phyloP scores from a whole-genome alignment of 768 basidiomycete genomes.

The Ramaria rubella region DNA sequence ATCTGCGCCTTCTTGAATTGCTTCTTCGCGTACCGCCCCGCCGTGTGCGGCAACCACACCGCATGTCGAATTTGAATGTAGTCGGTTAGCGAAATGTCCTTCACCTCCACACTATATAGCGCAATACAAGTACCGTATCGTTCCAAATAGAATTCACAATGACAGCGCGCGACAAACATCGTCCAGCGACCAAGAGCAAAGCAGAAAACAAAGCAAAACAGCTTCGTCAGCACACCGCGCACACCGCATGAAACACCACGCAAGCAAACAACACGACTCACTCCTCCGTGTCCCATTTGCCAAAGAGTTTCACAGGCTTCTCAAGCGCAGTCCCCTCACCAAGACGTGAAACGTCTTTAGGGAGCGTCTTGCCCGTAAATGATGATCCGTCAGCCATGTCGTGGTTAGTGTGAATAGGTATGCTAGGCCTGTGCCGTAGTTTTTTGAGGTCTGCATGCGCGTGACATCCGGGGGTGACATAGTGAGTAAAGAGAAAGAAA shows the following conservation, averaged over 20 bases:
- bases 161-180: conserved; percentile 3
- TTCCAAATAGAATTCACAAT: background rate
- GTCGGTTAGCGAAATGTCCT: conserved; percentile 97
- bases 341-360: conserved; percentile 74
- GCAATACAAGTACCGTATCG: background rate
- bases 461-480: no score
- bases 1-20: conserved; percentile 99
- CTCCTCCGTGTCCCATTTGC: conserved; percentile 98
- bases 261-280: conserved; percentile 38
- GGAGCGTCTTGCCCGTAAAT: conserved; percentile 57
- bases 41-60: conserved; percentile 97
- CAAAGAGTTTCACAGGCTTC: conserved; percentile 81
- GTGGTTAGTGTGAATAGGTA: background rate
- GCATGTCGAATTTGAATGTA: conserved; percentile 99
- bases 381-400: conserved; percentile 8
- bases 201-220: conserved; percentile 3
- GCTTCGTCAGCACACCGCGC: background rate
- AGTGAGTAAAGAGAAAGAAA: no score
- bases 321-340: conserved; percentile 51
- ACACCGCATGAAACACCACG: conserved; percentile 6
- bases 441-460: background rate
- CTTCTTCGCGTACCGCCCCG: conserved; percentile 98
- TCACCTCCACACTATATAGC: conserved; percentile 67
- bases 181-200: background rate
- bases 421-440: background rate